phyloP scores from a whole-genome alignment of 2,329 filamentous ascomycete species.

The Sarocladium kiliense region DNA sequence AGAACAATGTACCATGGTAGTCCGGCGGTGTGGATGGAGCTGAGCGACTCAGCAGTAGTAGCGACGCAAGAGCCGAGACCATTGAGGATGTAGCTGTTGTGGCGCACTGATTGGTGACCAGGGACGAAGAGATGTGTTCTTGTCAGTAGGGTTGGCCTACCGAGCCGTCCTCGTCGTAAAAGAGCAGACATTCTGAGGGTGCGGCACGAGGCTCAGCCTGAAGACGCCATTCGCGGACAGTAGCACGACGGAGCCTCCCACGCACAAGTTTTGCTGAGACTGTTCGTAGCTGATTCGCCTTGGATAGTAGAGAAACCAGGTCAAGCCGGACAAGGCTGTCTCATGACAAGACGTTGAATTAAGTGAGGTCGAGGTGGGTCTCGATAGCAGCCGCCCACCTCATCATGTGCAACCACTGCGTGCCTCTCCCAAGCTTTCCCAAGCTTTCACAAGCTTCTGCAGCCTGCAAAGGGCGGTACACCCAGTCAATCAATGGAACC shows the following conservation, averaged over 20 bases:
- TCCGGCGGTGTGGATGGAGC: constrained; percentile 37
- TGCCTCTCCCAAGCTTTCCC: background rate
- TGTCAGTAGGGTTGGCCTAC: background rate
- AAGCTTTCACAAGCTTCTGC: background rate
- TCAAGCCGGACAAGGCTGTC: background rate
- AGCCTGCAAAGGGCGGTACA: background rate
- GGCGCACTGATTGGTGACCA: background rate
- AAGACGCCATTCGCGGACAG: background rate
- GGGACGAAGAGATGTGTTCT: background rate
- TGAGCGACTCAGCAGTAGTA: constrained; percentile 36
- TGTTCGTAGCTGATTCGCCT: too few relatives aligned
- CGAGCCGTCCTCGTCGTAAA: background rate
- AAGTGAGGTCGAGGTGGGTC: background rate
- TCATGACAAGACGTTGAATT: background rate
- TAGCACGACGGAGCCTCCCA: background rate
- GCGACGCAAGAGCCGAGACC: constrained; percentile 21
- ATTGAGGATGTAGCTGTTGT: background rate
- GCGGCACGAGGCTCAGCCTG: background rate
- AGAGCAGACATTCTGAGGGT: background rate
- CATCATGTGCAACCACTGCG: background rate
- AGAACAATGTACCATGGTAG: constrained; percentile 51
- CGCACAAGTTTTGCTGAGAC: too few relatives aligned
- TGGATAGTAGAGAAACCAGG: too few relatives aligned
- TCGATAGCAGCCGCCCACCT: background rate
- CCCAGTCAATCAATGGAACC: too few relatives aligned